A percentile compares a stretch with the other conserved stretches of the same genome.
phyloP scores from a whole-genome alignment of 164 flowering plant species.

The Annona squamosa region DNA sequence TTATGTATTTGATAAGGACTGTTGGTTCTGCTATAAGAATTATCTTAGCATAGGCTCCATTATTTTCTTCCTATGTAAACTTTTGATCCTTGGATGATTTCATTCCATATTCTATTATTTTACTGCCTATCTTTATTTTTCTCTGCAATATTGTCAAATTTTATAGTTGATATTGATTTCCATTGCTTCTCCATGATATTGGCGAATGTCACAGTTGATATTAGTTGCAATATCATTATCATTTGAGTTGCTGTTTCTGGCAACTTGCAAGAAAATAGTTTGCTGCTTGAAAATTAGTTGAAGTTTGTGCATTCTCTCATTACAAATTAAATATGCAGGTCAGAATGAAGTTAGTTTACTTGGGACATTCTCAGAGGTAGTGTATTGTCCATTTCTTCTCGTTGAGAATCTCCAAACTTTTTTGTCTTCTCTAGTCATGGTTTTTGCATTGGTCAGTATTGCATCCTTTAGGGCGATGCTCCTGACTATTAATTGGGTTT shows the following conservation, averaged over 20 bases:
- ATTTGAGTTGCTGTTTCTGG: neutral
- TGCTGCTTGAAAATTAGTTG: neutral
- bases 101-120: too few species aligned
- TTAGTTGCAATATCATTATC: neutral
- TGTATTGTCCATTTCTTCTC: slow-evolving; percentile 8
- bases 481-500: neutral
- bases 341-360: slow-evolving; percentile 61
- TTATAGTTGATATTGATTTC: too few species aligned
- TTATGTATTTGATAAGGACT: too few species aligned
- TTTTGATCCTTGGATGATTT: too few species aligned
- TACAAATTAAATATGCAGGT: slow-evolving; percentile 48
- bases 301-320: slow-evolving; percentile 3
- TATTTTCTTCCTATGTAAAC: too few species aligned
- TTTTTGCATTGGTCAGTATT: neutral
- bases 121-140: too few species aligned
- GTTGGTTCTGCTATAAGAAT: too few species aligned
- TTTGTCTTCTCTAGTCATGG: neutral
- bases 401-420: neutral
- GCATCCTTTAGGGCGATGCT: neutral
- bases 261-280: neutral
- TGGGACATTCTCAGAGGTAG: slow-evolving; percentile 89
- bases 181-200: too few species aligned
- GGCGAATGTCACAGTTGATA: too few species aligned
- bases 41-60: too few species aligned
- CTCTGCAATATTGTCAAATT: too few species aligned